A percentile compares a stretch with the other conserved stretches of the same genome.
These are phyloP conservation scores for Penicillium brevicompactum DNA, from an alignment of 2,329 filamentous ascomycete genomes.

Conservation along the genomic window DNA sequence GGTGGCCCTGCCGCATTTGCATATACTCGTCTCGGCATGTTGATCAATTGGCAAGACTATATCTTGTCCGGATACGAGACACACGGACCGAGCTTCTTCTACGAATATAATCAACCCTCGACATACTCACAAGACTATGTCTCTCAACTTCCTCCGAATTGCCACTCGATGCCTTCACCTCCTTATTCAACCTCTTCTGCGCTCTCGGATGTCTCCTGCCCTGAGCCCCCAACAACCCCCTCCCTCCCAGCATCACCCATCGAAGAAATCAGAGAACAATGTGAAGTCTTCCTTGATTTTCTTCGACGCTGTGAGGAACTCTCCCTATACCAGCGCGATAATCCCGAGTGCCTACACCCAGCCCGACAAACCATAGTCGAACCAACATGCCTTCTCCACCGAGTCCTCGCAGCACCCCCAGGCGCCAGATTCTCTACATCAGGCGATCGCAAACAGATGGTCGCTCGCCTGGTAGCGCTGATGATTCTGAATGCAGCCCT, in stretches of 20 bases:
- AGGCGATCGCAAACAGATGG: conserved; percentile 42
- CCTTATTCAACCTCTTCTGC: conserved; percentile 21
- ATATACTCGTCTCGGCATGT: conserved; percentile 41
- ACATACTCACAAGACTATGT: conserved; percentile 5
- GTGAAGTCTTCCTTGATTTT: conserved; percentile 42
- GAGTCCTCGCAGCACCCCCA: conserved; percentile 36
- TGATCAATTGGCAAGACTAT: conserved; percentile 48
- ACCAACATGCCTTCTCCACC: conserved; percentile 32
- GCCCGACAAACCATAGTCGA: conserved; percentile 32
- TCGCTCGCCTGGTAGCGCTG: conserved; percentile 37
- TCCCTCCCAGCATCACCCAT: conserved; percentile 14
- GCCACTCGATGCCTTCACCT: conserved; percentile 24
- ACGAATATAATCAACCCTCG: conserved; percentile 27
- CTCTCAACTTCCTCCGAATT: background rate
- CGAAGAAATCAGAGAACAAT: conserved; percentile 39
- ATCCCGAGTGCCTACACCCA: conserved; percentile 16
- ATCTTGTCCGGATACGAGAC: conserved; percentile 43
- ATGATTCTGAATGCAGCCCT: conserved; percentile 43
- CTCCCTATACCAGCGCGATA: conserved; percentile 30
- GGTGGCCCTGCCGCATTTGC: conserved; percentile 40
- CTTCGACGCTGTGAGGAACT: conserved; percentile 42
- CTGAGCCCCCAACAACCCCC: background rate
- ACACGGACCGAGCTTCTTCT: conserved; percentile 37
- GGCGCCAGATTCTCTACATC: conserved; percentile 36
- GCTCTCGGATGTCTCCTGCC: conserved; percentile 12